Evolutionary conservation across 371 early-diverging fungal genomes (phyloP).

Genomic region (Mortierella polycephala): DNA sequence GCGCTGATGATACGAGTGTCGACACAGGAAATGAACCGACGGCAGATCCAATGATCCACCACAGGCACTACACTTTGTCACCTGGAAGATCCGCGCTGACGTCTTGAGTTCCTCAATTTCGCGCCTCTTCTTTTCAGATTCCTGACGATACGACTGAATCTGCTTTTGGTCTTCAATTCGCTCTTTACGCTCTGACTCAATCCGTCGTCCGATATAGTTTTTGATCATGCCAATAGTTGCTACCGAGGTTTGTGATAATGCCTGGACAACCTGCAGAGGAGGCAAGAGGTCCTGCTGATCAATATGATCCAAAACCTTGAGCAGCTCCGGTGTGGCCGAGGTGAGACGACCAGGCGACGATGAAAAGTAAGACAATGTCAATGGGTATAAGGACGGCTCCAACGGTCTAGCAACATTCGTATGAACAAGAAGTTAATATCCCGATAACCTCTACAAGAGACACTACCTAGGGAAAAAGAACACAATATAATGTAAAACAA

Average conservation of each 20-base stretch:
- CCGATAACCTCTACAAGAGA: constrained; percentile 6
- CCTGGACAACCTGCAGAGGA: constrained; percentile 89
- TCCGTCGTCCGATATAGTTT: constrained; percentile 80
- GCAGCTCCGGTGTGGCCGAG: constrained; percentile 62
- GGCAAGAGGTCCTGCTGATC: constrained; percentile 87
- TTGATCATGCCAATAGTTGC: constrained; percentile 90
- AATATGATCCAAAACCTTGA: constrained; percentile 82
- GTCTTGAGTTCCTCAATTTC: constrained; percentile 86
- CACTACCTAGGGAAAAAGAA: neutral
- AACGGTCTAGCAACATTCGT: constrained; percentile 57
- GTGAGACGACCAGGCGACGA: constrained; percentile 64
- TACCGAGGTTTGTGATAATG: constrained; percentile 81
- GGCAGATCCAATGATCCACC: constrained; percentile 88
- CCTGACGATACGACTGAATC: constrained; percentile 80
- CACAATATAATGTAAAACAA: neutral
- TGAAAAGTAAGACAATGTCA: constrained; percentile 87
- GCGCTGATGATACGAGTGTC: constrained; percentile 92
- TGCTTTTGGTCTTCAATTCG: constrained; percentile 71
- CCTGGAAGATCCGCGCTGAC: constrained; percentile 85
- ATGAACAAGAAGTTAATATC: constrained; percentile 6
- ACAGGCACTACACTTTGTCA: constrained; percentile 87
- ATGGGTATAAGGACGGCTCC: constrained; percentile 85
- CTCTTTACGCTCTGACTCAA: constrained; percentile 75
- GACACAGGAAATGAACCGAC: constrained; percentile 91
- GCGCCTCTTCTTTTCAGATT: constrained; percentile 78